phyloP scores from a whole-genome alignment of 2,329 filamentous ascomycete genomes.

The Diaporthe caulivora region DNA sequence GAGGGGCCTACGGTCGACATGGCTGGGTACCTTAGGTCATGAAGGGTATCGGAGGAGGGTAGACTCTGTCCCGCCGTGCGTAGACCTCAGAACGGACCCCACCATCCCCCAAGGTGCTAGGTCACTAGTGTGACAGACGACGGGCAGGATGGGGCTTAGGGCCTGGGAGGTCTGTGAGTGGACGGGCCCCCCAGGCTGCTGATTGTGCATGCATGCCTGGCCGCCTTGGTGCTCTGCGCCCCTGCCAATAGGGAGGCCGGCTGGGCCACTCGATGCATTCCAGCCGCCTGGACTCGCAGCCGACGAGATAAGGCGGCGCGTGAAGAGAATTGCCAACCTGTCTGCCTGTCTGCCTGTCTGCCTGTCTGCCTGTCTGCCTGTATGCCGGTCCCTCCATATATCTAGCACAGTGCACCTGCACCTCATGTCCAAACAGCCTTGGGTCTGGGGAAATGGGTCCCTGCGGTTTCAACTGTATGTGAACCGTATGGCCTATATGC shows the following conservation, averaged over 20 bases:
- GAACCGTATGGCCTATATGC: too few relatives aligned
- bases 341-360: not conserved
- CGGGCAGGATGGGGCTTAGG: not conserved
- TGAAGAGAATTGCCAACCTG: not conserved
- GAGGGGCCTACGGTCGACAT: not conserved
- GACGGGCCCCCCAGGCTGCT: conserved; percentile 10
- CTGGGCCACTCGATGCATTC: not conserved
- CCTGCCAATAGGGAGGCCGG: conserved; percentile 3
- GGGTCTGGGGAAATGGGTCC: conserved; percentile 17
- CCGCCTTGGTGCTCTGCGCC: not conserved
- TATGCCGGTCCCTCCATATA: not conserved
- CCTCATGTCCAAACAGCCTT: too few relatives aligned
- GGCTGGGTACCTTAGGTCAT: too few relatives aligned
- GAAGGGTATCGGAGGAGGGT: not conserved
- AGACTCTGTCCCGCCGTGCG: conserved; percentile 1
- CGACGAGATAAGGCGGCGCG: not conserved
- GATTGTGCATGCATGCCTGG: conserved; percentile 20
- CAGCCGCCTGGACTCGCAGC: not conserved
- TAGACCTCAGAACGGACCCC: not conserved
- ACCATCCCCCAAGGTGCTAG: not conserved
- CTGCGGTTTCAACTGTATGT: too few relatives aligned
- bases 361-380: not conserved
- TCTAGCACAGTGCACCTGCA: too few relatives aligned
- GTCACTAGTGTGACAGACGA: conserved; percentile 4
- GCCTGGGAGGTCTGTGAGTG: not conserved